These are phyloP conservation scores for Gliomastix tumulicola DNA, from an alignment of 2,329 filamentous ascomycete genomes.

Conservation along the genomic window DNA sequence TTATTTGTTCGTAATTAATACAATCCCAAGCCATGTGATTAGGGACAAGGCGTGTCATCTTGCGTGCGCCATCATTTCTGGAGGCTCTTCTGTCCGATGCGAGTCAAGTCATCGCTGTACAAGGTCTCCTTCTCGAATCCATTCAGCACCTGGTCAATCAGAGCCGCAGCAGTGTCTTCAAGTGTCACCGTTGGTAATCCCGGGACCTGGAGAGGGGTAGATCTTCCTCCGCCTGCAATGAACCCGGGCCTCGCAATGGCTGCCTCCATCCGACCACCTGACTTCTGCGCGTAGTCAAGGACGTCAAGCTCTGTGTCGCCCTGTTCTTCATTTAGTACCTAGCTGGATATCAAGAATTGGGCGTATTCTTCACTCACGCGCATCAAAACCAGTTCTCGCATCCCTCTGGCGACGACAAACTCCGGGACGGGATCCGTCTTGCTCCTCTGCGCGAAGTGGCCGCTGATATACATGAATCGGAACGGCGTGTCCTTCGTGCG, in stretches of 20 bases:
- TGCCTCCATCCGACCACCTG: slow-evolving; percentile 23
- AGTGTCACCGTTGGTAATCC: slow-evolving; percentile 25
- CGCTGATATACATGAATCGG: slow-evolving; percentile 37
- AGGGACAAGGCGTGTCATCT: too few species aligned
- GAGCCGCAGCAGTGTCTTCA: slow-evolving; percentile 27
- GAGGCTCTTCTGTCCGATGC: neutral
- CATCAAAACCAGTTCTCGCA: slow-evolving; percentile 33
- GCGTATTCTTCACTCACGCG: slow-evolving; percentile 27
- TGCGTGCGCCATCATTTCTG: too few species aligned
- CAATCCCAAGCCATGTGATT: too few species aligned
- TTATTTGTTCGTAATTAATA: too few species aligned
- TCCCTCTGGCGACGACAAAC: too few species aligned
- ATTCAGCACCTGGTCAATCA: slow-evolving; percentile 34
- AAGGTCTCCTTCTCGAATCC: slow-evolving; percentile 40
- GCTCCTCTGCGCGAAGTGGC: slow-evolving; percentile 27
- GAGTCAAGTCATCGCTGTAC: slow-evolving; percentile 28
- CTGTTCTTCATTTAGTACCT: slow-evolving; percentile 34
- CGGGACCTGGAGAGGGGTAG: slow-evolving; percentile 6
- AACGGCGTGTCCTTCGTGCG: slow-evolving; percentile 22
- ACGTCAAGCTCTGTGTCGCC: slow-evolving; percentile 37
- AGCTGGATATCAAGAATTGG: slow-evolving; percentile 12
- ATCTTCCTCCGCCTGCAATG: slow-evolving; percentile 16
- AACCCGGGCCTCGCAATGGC: slow-evolving; percentile 33
- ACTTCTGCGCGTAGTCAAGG: slow-evolving; percentile 19
- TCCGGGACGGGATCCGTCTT: slow-evolving; percentile 24